Evolutionary conservation across 208 protist genomes (phyloP), one percentile per base, ranked within the genome.

Genomic region (Leishmania lainsoni): DNA sequence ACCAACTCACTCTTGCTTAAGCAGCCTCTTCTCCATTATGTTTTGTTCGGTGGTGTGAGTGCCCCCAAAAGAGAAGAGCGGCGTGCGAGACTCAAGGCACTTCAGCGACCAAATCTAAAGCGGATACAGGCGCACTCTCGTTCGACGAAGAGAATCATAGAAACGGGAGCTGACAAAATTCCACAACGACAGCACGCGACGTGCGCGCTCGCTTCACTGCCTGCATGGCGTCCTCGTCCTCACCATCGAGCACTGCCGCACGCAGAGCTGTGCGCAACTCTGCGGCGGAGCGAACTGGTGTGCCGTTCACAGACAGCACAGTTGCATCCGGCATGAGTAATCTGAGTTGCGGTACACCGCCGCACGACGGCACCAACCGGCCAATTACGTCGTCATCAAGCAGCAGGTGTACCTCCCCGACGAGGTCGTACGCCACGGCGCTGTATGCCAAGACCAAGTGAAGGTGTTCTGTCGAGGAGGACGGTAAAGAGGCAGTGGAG

Each of bases 231-330:
- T 32, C 75, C 22, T 69, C 59, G 42, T 26, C 49, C 3, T 54
- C 17, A 10, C 0, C 81, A 3, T 39, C 59, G 35, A n/a, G 32
- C 65, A 42, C 52, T 26, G 51, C 49, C 1, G 72, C 75, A 16
- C 49, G 69, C 51, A 94, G 75, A 8, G 79, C 80, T 9, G 42
- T 73, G 4, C 89, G 86, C 59, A 92, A 61, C 75, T 88, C 84
- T 22, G 63, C 52, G 0, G 70, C 83, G 35, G 68, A 86, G 42
- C 74, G n/a, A 10, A 94, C 87, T 0, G 54, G 26, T 4, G 45
- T 51, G 45, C 42, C 75, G 48, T 91, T 91, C 26, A 94, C 89
- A 3, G 81, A 69, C 1, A 89, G 61, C 39, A 94, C 83, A 22
- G 72, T 35, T 16, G 81, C 72, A 26, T 80, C 78, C 5, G 81